A percentile compares a stretch with the other conserved stretches of the same genome.
Evolutionary conservation across 139 green algal genomes (phyloP).

Genomic region (Picochlorum sp.): DNA sequence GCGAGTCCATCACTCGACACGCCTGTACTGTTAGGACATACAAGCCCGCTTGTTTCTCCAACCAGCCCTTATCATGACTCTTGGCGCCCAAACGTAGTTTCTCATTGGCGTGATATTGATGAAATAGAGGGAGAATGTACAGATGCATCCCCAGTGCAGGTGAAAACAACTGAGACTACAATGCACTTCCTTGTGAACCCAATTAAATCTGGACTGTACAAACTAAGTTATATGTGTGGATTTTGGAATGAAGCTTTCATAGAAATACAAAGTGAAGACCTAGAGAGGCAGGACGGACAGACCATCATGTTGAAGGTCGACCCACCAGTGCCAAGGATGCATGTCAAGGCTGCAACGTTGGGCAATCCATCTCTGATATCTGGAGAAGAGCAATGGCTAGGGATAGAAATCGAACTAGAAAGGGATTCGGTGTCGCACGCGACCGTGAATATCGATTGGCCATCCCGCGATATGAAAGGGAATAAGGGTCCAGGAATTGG

Average conservation of each 20-base stretch:
- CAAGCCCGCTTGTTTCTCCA: no score
- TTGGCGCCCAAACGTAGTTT: not conserved
- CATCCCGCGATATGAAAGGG: not conserved
- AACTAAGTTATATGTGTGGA: not conserved
- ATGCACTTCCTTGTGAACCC: not conserved
- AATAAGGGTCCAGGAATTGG: no score
- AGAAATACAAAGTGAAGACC: not conserved
- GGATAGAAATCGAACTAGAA: conserved; percentile 23
- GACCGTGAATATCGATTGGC: conserved; percentile 15
- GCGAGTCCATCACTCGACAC: no score
- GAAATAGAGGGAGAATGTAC: not conserved
- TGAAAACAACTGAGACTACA: no score
- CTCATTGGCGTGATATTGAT: not conserved
- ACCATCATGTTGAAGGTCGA: conserved; percentile 28
- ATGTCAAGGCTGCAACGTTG: conserved; percentile 7
- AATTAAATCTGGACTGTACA: not conserved
- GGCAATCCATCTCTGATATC: conserved; percentile 27
- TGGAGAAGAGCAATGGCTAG: conserved; percentile 43
- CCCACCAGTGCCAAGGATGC: conserved; percentile 14
- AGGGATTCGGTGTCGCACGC: conserved; percentile 22
- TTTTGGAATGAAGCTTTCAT: not conserved
- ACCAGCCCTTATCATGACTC: no score
- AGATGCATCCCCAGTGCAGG: no score
- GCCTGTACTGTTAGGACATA: no score
- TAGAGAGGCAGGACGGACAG: conserved; percentile 3